Percentiles rank a stretch among this genome's conserved stretches.
These are phyloP conservation scores for Allium sativum DNA, from an alignment of 106 monocot species.

Conservation along the genomic window DNA sequence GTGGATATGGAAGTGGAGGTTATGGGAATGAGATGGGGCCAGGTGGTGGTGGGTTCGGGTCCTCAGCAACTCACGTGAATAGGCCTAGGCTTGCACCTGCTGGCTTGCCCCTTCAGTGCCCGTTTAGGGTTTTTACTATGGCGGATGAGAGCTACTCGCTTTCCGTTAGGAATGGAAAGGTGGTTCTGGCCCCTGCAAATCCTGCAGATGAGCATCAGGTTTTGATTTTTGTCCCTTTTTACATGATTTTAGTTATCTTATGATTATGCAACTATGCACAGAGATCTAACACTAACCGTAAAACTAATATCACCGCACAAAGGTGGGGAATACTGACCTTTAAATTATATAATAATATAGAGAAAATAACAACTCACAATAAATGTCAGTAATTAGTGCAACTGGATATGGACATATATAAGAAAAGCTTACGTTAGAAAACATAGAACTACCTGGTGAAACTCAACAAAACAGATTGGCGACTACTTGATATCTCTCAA, in stretches of 20 bases:
- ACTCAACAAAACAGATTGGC: conserved; percentile 90
- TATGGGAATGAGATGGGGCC: background rate
- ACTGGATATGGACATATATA: too few species aligned
- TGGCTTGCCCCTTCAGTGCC: background rate
- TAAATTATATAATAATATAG: too few species aligned
- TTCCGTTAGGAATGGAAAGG: conserved; percentile 3
- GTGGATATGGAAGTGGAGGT: background rate
- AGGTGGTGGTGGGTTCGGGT: background rate
- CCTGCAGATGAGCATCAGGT: conserved; percentile 5
- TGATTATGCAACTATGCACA: too few species aligned
- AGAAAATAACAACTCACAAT: too few species aligned
- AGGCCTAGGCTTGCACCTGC: background rate
- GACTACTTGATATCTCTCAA: conserved; percentile 84
- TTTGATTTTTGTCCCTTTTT: background rate
- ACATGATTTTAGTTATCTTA: background rate
- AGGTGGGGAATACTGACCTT: too few species aligned
- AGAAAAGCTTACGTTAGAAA: too few species aligned
- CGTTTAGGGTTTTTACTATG: conserved; percentile 7
- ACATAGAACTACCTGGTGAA: conserved; percentile 64
- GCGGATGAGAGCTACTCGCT: conserved; percentile 6
- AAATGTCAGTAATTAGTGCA: too few species aligned
- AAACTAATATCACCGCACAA: too few species aligned
- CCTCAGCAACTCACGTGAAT: background rate
- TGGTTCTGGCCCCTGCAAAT: conserved; percentile 1
- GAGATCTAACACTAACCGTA: too few species aligned